Conservation (phyloP, 306 rosid species). For the Mucuna pruriens region DNA sequence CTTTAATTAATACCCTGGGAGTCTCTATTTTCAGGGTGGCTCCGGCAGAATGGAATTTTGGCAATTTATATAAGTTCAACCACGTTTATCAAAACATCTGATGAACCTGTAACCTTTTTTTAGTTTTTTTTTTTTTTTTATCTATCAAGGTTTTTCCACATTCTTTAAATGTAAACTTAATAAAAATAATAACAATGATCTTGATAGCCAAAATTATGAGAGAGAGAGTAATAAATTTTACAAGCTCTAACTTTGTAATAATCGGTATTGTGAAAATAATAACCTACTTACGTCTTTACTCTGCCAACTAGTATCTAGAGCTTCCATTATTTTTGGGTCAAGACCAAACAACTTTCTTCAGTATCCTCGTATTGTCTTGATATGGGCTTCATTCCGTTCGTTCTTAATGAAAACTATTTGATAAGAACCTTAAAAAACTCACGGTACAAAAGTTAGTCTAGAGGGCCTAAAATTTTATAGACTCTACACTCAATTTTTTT, state of each 20-base stretch:
- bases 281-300: not conserved
- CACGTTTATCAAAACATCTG: not conserved
- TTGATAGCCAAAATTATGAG: not conserved
- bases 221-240: no score
- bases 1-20: not conserved
- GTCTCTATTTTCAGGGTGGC: not conserved
- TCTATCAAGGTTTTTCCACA: not conserved
- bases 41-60: not conserved
- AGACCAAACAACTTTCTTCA: not conserved
- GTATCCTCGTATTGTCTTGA: not conserved
- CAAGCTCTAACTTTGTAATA: no score
- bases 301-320: not conserved
- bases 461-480: not conserved
- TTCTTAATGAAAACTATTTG: not conserved
- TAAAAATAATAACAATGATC: not conserved
- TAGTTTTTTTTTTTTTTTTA: not conserved
- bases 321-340: not conserved
- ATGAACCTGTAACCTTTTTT: not conserved
- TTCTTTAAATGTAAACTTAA: not conserved
- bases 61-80: not conserved
- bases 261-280: not conserved
- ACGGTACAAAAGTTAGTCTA: not conserved
- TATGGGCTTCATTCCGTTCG: not conserved
- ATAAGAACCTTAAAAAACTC: not conserved
- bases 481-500: no score